Evolutionary conservation across 1,139 yeast species (phyloP).

Genomic region (Geotrichum cucujoidarum): DNA sequence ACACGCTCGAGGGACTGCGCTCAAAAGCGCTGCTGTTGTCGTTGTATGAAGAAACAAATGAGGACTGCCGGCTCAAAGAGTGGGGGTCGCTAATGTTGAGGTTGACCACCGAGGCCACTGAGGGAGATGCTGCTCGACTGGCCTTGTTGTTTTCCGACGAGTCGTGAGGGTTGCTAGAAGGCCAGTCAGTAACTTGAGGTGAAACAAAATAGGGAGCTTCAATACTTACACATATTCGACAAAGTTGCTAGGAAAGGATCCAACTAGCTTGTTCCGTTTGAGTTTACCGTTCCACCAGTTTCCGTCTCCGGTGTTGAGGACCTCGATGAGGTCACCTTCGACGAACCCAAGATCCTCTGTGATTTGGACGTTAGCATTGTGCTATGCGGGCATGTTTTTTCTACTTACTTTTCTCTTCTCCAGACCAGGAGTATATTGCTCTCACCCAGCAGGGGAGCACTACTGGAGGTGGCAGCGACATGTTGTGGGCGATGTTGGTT

Average conservation of each 20-base stretch:
- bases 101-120: slow-evolving; percentile 4
- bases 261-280: slow-evolving; percentile 73
- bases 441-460: slow-evolving; percentile 62
- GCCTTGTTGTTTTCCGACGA: slow-evolving; percentile 2
- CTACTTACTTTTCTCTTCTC: slow-evolving; percentile 55
- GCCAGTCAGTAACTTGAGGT: not conserved
- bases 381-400: not conserved
- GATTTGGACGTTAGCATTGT: not conserved
- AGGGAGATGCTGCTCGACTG: not conserved
- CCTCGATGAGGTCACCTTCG: slow-evolving; percentile 89
- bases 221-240: slow-evolving; percentile 48
- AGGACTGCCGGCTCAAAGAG: not conserved
- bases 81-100: slow-evolving; percentile 13
- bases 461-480: slow-evolving; percentile 19
- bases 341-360: slow-evolving; percentile 81
- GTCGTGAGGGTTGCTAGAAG: slow-evolving; percentile 11
- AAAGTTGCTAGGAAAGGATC: slow-evolving; percentile 82
- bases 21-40: not conserved
- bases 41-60: not conserved
- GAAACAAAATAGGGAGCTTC: too few relatives aligned
- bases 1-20: slow-evolving; percentile 5
- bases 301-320: slow-evolving; percentile 73
- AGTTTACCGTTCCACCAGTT: slow-evolving; percentile 89
- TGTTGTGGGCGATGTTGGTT: not conserved
- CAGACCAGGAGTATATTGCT: slow-evolving; percentile 86